phyloP scores from a whole-genome alignment of 1,284 basidiomycete species.

The Mycosarcoma mackinlayi region DNA sequence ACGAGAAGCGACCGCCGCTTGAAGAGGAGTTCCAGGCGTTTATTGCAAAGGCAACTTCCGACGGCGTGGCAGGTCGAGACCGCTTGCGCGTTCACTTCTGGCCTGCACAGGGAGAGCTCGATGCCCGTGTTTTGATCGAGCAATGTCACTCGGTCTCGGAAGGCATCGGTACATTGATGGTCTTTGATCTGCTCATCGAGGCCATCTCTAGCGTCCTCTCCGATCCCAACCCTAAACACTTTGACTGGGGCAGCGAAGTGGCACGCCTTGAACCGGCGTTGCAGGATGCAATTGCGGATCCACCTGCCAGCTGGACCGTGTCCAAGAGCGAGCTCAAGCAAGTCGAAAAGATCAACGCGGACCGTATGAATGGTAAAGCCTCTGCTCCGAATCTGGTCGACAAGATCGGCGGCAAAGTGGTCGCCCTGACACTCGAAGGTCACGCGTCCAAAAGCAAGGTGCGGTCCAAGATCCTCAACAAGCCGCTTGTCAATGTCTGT shows the following conservation, averaged over 20 bases:
- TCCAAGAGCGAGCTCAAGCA: slow-evolving; percentile 9
- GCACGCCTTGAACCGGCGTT: slow-evolving; percentile 21
- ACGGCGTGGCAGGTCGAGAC: slow-evolving; percentile 23
- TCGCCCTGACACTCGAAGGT: slow-evolving; percentile 10
- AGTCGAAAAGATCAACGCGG: slow-evolving; percentile 19
- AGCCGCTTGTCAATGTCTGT: slow-evolving; percentile 24
- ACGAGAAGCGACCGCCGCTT: background rate
- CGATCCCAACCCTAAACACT: background rate
- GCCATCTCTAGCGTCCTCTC: slow-evolving; percentile 19
- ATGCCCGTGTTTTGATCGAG: slow-evolving; percentile 22
- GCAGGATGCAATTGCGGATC: slow-evolving; percentile 24
- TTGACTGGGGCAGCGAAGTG: slow-evolving; percentile 29
- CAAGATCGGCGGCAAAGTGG: slow-evolving; percentile 10
- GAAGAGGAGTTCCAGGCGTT: slow-evolving; percentile 12
- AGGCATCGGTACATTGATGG: slow-evolving; percentile 30
- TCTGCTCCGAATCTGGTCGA: slow-evolving; percentile 19
- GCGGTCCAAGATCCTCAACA: slow-evolving; percentile 11
- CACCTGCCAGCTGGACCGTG: slow-evolving; percentile 14
- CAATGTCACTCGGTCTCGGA: slow-evolving; percentile 31
- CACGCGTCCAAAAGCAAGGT: background rate
- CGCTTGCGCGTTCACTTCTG: slow-evolving; percentile 30
- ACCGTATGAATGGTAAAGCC: slow-evolving; percentile 36
- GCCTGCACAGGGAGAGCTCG: background rate
- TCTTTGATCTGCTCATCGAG: slow-evolving; percentile 20
- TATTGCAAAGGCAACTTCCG: background rate